phyloP scores from a whole-genome alignment of 495 filamentous ascomycete genomes.

The Hypoxylon subgilvum region DNA sequence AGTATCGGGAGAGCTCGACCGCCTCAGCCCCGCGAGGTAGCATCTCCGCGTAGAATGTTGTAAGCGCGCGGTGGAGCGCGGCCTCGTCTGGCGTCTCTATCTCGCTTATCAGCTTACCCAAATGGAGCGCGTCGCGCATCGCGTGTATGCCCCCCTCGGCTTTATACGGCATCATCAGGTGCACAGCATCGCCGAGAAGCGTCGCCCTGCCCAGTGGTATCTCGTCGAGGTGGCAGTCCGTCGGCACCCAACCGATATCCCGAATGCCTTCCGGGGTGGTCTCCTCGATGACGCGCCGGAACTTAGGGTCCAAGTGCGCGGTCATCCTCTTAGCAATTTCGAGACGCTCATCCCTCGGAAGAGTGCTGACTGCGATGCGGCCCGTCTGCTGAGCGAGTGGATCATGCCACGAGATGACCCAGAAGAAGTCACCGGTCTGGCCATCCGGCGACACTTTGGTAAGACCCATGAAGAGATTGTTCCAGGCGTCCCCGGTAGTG shows the following conservation, averaged over 20 bases:
- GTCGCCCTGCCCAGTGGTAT: slow-evolving; percentile 47
- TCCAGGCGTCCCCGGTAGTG: slow-evolving; percentile 24
- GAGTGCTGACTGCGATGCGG: slow-evolving; percentile 14
- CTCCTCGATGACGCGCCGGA: slow-evolving; percentile 30
- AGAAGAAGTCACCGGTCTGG: slow-evolving; percentile 39
- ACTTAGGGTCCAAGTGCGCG: slow-evolving; percentile 28
- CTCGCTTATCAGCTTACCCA: slow-evolving; percentile 22
- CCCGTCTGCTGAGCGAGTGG: slow-evolving; percentile 27
- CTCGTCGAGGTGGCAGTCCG: slow-evolving; percentile 34
- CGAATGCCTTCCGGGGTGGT: slow-evolving; percentile 27
- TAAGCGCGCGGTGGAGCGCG: slow-evolving; percentile 22
- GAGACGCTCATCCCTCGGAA: slow-evolving; percentile 21
- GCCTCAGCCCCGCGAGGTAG: slow-evolving; percentile 30
- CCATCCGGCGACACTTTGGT: slow-evolving; percentile 29
- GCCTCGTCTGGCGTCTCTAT: slow-evolving; percentile 26
- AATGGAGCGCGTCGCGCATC: slow-evolving; percentile 29
- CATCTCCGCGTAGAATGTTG: slow-evolving; percentile 31
- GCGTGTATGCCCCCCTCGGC: slow-evolving; percentile 33
- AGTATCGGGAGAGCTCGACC: slow-evolving; percentile 24
- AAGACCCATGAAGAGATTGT: slow-evolving; percentile 35
- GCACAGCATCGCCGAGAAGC: slow-evolving; percentile 59
- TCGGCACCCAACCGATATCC: slow-evolving; percentile 26
- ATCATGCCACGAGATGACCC: slow-evolving; percentile 34
- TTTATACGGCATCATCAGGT: slow-evolving; percentile 62
- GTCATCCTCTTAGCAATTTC: slow-evolving; percentile 30